phyloP scores from a whole-genome alignment of 768 basidiomycete genomes.

The Suillus subaureus region DNA sequence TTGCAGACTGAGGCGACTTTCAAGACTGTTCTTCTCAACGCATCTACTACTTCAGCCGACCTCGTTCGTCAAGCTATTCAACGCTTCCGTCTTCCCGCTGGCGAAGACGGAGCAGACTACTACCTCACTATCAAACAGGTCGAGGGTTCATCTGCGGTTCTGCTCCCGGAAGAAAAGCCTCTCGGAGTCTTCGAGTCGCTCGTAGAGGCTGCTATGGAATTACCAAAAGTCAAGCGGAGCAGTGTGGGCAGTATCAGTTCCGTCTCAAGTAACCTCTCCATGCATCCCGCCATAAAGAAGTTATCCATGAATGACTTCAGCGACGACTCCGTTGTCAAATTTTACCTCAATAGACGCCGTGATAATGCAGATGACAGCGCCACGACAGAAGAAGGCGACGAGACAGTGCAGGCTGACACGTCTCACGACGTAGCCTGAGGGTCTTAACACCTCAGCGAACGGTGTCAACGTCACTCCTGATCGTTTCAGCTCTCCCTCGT shows the following conservation, averaged over 20 bases:
- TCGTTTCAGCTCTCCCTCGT: conserved; percentile 80
- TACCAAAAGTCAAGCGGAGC: conserved; percentile 89
- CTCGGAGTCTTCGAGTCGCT: conserved; percentile 88
- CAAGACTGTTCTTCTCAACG: conserved; percentile 94
- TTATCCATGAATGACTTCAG: conserved; percentile 97
- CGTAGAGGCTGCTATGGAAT: conserved; percentile 75
- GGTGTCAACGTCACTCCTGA: conserved; percentile 59
- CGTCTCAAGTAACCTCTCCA: conserved; percentile 87
- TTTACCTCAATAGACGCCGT: conserved; percentile 81
- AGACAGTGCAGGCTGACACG: conserved; percentile 41
- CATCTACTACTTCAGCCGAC: conserved; percentile 80
- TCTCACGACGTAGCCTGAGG: conserved; percentile 33
- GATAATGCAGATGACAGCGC: conserved; percentile 47
- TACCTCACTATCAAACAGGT: conserved; percentile 93
- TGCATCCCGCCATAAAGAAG: conserved; percentile 94
- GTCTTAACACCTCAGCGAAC: conserved; percentile 23
- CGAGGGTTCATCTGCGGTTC: conserved; percentile 79
- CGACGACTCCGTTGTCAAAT: conserved; percentile 95
- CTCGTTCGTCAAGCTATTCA: conserved; percentile 92
- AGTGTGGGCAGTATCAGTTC: conserved; percentile 94
- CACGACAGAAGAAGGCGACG: conserved; percentile 49
- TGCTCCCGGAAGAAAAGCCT: conserved; percentile 75
- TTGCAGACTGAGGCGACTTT: conserved; percentile 95
- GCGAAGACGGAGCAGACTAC: conserved; percentile 64
- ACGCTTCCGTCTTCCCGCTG: conserved; percentile 80